These are phyloP conservation scores for Monoraphidium neglectum DNA, from an alignment of 139 green algal species.

Conservation along the genomic window DNA sequence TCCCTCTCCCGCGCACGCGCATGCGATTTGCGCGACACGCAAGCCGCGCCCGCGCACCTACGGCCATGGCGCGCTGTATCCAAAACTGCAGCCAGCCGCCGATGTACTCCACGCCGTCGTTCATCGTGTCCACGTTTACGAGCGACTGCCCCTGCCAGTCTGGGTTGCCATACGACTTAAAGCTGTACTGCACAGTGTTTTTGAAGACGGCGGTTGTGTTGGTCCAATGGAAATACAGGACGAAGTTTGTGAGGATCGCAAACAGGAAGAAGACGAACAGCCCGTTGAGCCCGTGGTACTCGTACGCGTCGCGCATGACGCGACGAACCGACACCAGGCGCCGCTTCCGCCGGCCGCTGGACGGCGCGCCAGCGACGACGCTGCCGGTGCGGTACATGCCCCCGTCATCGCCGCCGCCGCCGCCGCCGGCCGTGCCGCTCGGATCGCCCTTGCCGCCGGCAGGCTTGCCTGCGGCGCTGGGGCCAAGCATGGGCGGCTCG, in stretches of 20 bases:
- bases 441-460: too few species aligned
- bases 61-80: background rate
- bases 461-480: too few species aligned
- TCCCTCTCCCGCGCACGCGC: too few species aligned
- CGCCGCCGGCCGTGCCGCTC: too few species aligned
- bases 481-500: too few species aligned
- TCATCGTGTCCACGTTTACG: conserved; percentile 21
- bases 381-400: too few species aligned
- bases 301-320: conserved; percentile 23
- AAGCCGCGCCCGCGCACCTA: too few species aligned
- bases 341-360: too few species aligned
- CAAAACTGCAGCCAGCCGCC: conserved; percentile 16
- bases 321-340: too few species aligned
- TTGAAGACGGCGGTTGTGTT: conserved; percentile 4
- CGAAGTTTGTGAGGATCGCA: background rate
- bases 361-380: too few species aligned
- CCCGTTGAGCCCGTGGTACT: conserved; percentile 31
- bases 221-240: conserved; percentile 33
- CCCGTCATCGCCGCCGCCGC: too few species aligned
- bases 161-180: conserved; percentile 16
- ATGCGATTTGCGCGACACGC: too few species aligned
- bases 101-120: conserved; percentile 26
- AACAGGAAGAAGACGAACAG: conserved; percentile 20
- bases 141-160: conserved; percentile 28
- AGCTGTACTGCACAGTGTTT: background rate